These are phyloP conservation scores for Diplodia intermedia DNA, from an alignment of 2,329 filamentous ascomycete genomes.

Conservation along the genomic window DNA sequence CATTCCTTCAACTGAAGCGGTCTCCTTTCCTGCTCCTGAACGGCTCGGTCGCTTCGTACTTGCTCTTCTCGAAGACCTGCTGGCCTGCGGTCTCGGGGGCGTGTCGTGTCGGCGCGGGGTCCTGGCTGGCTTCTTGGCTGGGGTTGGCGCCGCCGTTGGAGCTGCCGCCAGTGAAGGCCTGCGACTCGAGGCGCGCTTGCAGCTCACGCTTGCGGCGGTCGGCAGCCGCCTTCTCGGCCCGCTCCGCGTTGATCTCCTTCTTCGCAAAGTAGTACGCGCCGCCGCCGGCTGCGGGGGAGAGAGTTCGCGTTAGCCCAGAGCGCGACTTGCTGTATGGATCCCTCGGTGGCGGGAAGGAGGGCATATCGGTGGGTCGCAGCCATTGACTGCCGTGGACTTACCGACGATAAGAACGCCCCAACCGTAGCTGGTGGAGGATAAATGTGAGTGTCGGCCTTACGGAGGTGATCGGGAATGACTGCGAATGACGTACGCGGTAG, in stretches of 20 bases:
- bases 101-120: slow-evolving; percentile 87
- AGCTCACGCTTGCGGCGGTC: slow-evolving; percentile 44
- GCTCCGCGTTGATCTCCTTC: slow-evolving; percentile 89
- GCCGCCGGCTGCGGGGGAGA: slow-evolving; percentile 70
- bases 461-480: slow-evolving; percentile 17
- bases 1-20: slow-evolving; percentile 64
- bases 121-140: slow-evolving; percentile 73
- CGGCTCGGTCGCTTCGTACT: slow-evolving; percentile 82
- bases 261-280: slow-evolving; percentile 97
- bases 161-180: slow-evolving; percentile 25
- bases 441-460: slow-evolving; percentile 34
- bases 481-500: slow-evolving; percentile 61
- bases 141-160: slow-evolving; percentile 60
- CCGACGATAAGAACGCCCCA: slow-evolving; percentile 89
- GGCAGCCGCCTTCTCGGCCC: slow-evolving; percentile 70
- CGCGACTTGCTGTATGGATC: not conserved
- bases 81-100: slow-evolving; percentile 74
- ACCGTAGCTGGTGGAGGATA: slow-evolving; percentile 69
- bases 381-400: slow-evolving; percentile 52
- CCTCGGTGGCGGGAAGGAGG: slow-evolving; percentile 5
- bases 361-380: not conserved
- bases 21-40: slow-evolving; percentile 85
- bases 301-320: slow-evolving; percentile 2
- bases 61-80: slow-evolving; percentile 77
- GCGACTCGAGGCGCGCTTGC: slow-evolving; percentile 44